Conservation (phyloP, 257 asterid genomes). For the Solanum sejunctum region DNA sequence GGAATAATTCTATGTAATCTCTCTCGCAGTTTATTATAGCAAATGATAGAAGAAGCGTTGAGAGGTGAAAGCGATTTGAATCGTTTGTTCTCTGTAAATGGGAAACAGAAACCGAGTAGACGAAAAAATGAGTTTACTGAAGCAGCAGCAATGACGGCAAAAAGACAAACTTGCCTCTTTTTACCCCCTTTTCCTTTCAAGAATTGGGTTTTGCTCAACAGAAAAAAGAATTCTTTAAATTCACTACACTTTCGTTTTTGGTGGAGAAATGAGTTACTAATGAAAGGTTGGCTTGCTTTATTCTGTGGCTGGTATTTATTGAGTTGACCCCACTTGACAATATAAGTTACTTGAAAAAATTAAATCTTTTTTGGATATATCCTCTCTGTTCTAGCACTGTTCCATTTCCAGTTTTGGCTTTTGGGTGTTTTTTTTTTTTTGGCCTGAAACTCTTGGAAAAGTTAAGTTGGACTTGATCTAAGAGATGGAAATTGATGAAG, state of each 20-base stretch:
- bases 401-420: not conserved
- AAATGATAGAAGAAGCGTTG: not conserved
- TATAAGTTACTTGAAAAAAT: not conserved
- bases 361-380: not conserved
- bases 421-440: not conserved
- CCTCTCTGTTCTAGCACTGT: not conserved
- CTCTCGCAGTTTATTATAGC: not conserved
- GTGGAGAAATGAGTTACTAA: not conserved
- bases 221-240: not conserved
- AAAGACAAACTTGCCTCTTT: not conserved
- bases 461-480: not conserved
- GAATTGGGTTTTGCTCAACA: not conserved
- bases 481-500: constrained; percentile 48
- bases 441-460: not conserved
- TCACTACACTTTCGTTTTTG: not conserved
- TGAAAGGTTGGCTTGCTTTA: not conserved
- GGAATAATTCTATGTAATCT: not conserved
- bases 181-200: not conserved
- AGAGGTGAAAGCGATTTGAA: not conserved
- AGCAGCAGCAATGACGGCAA: not conserved
- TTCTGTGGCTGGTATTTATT: constrained; percentile 14
- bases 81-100: not conserved
- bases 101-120: not conserved
- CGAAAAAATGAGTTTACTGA: not conserved
- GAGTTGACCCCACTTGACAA: constrained; percentile 17